phyloP scores from a whole-genome alignment of 1,284 basidiomycete genomes.

The Amylostereum areolatum region DNA sequence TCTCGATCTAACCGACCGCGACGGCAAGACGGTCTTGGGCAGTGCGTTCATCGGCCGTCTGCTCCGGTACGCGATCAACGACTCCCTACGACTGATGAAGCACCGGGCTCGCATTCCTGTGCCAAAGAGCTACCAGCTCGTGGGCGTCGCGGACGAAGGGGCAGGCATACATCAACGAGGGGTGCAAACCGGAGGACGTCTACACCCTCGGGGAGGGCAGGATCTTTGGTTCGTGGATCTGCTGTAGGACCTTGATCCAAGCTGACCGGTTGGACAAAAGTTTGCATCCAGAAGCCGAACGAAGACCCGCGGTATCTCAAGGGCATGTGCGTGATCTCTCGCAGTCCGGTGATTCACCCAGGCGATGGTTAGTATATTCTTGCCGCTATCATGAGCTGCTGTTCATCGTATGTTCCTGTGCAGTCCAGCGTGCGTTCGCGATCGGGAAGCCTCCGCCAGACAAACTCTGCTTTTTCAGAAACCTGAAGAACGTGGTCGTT shows the following conservation, averaged over 20 bases:
- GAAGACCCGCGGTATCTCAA: slow-evolving; percentile 41
- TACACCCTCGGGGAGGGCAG: slow-evolving; percentile 42
- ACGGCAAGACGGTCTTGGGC: slow-evolving; percentile 30
- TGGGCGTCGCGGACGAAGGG: slow-evolving; percentile 76
- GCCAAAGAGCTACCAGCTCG: slow-evolving; percentile 56
- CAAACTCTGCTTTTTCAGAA: slow-evolving; percentile 50
- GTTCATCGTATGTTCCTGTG: neutral
- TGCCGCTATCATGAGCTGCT: too few relatives aligned
- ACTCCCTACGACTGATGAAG: slow-evolving; percentile 45
- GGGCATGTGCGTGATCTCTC: slow-evolving; percentile 51
- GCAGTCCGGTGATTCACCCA: slow-evolving; percentile 61
- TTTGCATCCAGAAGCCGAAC: slow-evolving; percentile 45
- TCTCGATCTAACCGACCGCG: slow-evolving; percentile 34
- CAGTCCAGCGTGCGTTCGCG: slow-evolving; percentile 65
- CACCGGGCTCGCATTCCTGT: slow-evolving; percentile 64
- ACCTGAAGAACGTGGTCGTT: slow-evolving; percentile 68
- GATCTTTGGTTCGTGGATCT: slow-evolving; percentile 46
- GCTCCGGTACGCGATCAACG: slow-evolving; percentile 20
- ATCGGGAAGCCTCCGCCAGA: slow-evolving; percentile 63
- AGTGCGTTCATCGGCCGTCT: slow-evolving; percentile 51
- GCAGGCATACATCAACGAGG: slow-evolving; percentile 41
- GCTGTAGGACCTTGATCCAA: neutral
- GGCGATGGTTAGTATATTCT: slow-evolving; percentile 45
- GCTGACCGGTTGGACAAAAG: slow-evolving; percentile 24
- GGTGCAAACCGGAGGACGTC: slow-evolving; percentile 34